Evolutionary conservation across 805 yeast species (phyloP).

Genomic region (Kluyveromyces lactis): DNA sequence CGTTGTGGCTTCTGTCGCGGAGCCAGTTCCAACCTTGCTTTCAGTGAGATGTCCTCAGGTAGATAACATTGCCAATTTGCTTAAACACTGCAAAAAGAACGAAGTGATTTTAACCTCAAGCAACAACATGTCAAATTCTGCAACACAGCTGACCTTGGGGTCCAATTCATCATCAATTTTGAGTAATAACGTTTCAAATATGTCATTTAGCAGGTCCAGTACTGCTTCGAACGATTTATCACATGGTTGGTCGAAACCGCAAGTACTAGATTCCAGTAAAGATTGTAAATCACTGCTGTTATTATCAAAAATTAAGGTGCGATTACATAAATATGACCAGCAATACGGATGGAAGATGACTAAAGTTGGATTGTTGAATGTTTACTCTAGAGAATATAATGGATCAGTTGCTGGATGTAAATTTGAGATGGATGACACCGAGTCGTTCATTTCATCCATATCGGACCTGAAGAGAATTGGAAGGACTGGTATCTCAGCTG

Average conservation of each 20-base stretch:
- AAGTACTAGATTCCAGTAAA: neutral
- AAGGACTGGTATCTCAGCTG: slow-evolving; percentile 21
- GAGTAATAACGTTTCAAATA: slow-evolving; percentile 8
- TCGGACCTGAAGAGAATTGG: slow-evolving; percentile 19
- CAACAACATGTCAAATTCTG: slow-evolving; percentile 14
- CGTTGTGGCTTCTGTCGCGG: slow-evolving; percentile 9
- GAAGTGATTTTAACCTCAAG: slow-evolving; percentile 6
- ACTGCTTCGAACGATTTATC: slow-evolving; percentile 6
- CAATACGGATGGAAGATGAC: slow-evolving; percentile 18
- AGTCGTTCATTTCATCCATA: slow-evolving; percentile 9
- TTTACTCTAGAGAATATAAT: slow-evolving; percentile 16
- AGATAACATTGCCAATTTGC: slow-evolving; percentile 14
- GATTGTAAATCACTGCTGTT: slow-evolving; percentile 11
- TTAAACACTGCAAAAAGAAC: slow-evolving; percentile 18
- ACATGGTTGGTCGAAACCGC: slow-evolving; percentile 2
- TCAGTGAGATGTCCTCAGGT: slow-evolving; percentile 18
- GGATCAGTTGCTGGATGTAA: slow-evolving; percentile 12
- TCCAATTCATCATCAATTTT: slow-evolving; percentile 17
- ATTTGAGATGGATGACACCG: slow-evolving; percentile 9
- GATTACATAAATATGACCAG: slow-evolving; percentile 13
- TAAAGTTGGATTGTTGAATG: slow-evolving; percentile 12
- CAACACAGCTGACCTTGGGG: slow-evolving; percentile 20
- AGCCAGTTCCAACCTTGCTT: slow-evolving; percentile 9
- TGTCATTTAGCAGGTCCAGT: slow-evolving; percentile 5
- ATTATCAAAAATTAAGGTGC: slow-evolving; percentile 17